Conservation (phyloP, 2,329 filamentous ascomycete genomes). For the Fusarium buharicum region DNA sequence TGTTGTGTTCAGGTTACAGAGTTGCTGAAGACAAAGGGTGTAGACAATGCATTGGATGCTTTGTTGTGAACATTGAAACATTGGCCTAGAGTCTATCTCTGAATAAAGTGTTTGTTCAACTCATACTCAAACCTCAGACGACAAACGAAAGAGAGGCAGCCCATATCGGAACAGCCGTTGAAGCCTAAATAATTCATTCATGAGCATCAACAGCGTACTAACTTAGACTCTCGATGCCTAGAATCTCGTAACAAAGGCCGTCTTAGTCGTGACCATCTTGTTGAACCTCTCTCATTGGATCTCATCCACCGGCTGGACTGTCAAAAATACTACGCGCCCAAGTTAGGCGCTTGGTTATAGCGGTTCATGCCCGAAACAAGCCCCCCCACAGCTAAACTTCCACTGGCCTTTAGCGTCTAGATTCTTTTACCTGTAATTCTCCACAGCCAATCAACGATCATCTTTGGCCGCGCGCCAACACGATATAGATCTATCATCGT, state of each 20-base stretch:
- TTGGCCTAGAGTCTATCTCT: neutral
- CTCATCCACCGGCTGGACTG: neutral
- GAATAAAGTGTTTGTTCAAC: neutral
- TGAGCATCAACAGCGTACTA: no score
- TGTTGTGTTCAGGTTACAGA: neutral
- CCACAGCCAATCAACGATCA: conserved; percentile 35
- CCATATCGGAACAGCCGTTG: conserved; percentile 6
- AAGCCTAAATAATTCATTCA: conserved; percentile 11
- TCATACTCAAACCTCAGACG: neutral
- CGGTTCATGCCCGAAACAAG: conserved; percentile 16
- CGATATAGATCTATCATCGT: conserved; percentile 15
- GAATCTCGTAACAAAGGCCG: neutral
- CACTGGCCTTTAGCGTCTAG: conserved; percentile 19
- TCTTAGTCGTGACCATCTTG: neutral
- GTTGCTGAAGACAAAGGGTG: neutral
- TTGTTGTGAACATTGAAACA: neutral
- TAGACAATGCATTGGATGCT: neutral
- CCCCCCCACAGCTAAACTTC: neutral
- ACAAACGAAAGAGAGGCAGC: conserved; percentile 28
- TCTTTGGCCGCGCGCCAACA: conserved; percentile 36
- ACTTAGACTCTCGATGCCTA: neutral
- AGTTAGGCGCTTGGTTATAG: conserved; percentile 16
- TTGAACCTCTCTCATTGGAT: conserved; percentile 10
- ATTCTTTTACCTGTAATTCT: neutral
- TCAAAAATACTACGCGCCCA: conserved; percentile 23